phyloP scores from a whole-genome alignment of 371 early-diverging fungal species.

The Mucor plumbeus region DNA sequence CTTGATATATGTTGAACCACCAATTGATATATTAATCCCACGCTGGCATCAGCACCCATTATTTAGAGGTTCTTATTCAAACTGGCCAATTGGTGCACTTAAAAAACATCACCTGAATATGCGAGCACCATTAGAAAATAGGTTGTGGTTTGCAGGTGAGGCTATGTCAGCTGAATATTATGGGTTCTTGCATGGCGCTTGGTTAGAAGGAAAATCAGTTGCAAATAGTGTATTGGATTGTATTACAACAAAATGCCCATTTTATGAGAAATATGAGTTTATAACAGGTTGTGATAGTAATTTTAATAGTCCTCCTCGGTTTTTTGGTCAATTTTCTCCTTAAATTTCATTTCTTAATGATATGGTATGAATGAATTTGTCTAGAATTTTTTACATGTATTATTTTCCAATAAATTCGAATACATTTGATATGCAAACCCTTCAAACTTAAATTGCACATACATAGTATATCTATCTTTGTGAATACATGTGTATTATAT shows the following conservation, averaged over 20 bases:
- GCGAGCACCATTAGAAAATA: slow-evolving; percentile 40
- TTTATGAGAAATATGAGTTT: slow-evolving; percentile 20
- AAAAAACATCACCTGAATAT: slow-evolving; percentile 44
- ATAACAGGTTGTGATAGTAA: slow-evolving; percentile 39
- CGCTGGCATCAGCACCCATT: slow-evolving; percentile 54
- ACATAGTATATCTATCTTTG: too few relatives aligned
- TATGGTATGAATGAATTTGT: too few relatives aligned
- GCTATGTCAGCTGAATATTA: slow-evolving; percentile 47
- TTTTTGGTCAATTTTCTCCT: slow-evolving; percentile 18
- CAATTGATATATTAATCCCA: slow-evolving; percentile 41
- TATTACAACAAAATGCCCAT: slow-evolving; percentile 26
- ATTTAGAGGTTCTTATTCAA: slow-evolving; percentile 54
- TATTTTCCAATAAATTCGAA: too few relatives aligned
- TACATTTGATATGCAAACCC: too few relatives aligned
- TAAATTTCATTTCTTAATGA: not conserved
- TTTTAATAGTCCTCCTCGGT: not conserved
- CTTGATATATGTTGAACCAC: slow-evolving; percentile 14
- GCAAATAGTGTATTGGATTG: slow-evolving; percentile 35
- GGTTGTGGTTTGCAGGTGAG: slow-evolving; percentile 55
- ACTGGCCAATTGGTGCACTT: slow-evolving; percentile 50
- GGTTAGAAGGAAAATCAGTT: slow-evolving; percentile 42
- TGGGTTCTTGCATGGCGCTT: slow-evolving; percentile 54
- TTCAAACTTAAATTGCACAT: too few relatives aligned
- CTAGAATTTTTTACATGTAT: too few relatives aligned
- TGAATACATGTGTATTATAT: too few relatives aligned